phyloP scores from a whole-genome alignment of 2,329 filamentous ascomycete genomes.

The Xylaria digitata region DNA sequence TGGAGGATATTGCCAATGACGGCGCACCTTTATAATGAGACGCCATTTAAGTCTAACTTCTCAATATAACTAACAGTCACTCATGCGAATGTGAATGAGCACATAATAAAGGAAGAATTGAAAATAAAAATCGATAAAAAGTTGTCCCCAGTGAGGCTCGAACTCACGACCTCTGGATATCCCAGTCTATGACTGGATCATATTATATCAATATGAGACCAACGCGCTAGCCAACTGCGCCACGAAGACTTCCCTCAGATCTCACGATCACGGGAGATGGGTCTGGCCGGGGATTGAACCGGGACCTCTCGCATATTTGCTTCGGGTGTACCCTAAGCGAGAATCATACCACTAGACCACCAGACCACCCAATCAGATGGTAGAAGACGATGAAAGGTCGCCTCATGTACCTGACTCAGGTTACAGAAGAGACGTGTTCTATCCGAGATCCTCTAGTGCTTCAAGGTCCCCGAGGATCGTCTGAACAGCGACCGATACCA shows the following conservation, averaged over 20 bases:
- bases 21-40: too few relatives aligned
- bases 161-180: constrained; percentile 63
- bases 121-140: background rate
- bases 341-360: constrained; percentile 77
- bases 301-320: constrained; percentile 31
- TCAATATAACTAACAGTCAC: too few relatives aligned
- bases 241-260: constrained; percentile 50
- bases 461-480: too few relatives aligned
- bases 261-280: background rate
- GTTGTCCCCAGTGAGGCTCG: constrained; percentile 59
- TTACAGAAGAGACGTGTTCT: too few relatives aligned
- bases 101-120: too few relatives aligned
- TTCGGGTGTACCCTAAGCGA: constrained; percentile 68
- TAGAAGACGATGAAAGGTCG: background rate
- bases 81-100: too few relatives aligned
- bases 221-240: constrained; percentile 58
- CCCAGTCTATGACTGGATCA: constrained; percentile 41
- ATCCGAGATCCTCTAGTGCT: too few relatives aligned
- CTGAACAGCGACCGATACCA: too few relatives aligned
- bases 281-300: constrained; percentile 20
- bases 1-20: too few relatives aligned
- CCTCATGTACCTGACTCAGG: too few relatives aligned
- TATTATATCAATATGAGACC: constrained; percentile 52
- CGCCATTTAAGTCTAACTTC: too few relatives aligned
- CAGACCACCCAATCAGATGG: constrained; percentile 49